A percentile compares a stretch with the other conserved stretches of the same genome.
phyloP scores from a whole-genome alignment of 306 rosid species.

The Acmispon strigosus region DNA sequence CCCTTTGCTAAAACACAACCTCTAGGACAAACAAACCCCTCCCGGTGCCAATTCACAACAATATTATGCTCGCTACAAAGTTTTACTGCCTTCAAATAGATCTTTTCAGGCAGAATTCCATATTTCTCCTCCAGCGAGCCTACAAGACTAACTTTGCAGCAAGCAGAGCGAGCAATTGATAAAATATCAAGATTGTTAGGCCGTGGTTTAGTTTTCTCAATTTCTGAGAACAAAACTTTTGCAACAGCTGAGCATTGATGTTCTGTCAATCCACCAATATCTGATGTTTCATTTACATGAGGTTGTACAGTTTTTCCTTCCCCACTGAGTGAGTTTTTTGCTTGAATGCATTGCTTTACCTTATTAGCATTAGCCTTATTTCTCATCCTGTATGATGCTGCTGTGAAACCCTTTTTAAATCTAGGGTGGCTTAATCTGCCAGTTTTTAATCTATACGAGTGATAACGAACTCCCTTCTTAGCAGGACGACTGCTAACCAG shows the following conservation, averaged over 20 bases:
- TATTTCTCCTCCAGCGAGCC: constrained; percentile 62
- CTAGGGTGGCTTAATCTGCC: constrained; percentile 91
- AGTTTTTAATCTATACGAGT: constrained; percentile 78
- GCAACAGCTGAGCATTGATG: constrained; percentile 78
- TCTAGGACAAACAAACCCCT: constrained; percentile 70
- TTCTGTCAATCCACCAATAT: constrained; percentile 54
- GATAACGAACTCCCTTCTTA: constrained; percentile 80
- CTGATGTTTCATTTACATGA: constrained; percentile 42
- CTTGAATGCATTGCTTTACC: constrained; percentile 68
- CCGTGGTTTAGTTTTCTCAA: constrained; percentile 70
- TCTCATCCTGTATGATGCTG: constrained; percentile 75
- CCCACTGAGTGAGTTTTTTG: constrained; percentile 47
- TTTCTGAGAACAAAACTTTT: constrained; percentile 76
- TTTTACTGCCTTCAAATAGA: constrained; percentile 86
- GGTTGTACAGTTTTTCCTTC: constrained; percentile 38
- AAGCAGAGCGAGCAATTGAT: constrained; percentile 65
- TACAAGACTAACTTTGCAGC: constrained; percentile 74
- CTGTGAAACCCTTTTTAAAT: constrained; percentile 65
- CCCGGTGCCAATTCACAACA: constrained; percentile 63
- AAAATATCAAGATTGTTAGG: constrained; percentile 72
- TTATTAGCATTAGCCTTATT: constrained; percentile 62
- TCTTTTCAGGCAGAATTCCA: constrained; percentile 66
- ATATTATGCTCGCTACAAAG: constrained; percentile 77
- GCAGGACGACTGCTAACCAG: constrained; percentile 55
- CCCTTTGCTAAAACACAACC: constrained; percentile 58